Base-by-base conservation (phyloP, 2,329 filamentous ascomycete species). In the Dissoconium aciculare region DNA sequence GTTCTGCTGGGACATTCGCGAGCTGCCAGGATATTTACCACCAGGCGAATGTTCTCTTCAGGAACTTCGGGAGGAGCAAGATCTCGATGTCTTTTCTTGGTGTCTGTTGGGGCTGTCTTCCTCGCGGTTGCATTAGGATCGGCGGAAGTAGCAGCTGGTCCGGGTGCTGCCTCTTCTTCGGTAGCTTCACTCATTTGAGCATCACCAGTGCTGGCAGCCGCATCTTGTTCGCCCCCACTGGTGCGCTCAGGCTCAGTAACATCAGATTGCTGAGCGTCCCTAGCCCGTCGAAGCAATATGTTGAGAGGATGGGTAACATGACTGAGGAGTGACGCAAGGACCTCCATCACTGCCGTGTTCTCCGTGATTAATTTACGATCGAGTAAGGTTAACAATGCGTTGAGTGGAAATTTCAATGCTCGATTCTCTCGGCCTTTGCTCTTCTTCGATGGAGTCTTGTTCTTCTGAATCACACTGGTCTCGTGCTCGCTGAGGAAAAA, bases 401-500 rank as follows among this genome's bases (percentile, higher is more conserved):
- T 98, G 52, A 98, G 70, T 6, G 91, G 84, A 52, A 79, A 98
- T 52, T 82, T 89, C 43, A 77, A 75, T 15, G 81, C 75, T 55
- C 79, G 91, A 42, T 64, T 72, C 42, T 93, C 87, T 56, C 87
- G 89, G 31, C 64, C 70, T 55, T 95, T 95, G 46, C 82, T 83
- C 59, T 94, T 95, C 41, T 54, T 55, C 10, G 39, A 39, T 23
- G 19, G 19, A 24, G 78, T 69, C 63, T 92, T 95, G 31, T 87
- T 66, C 12, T 78, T 73, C 31, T 52, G 50, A 30, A 39, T 49
- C 17, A 36, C 40, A 23, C 74, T 73, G 14, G 78, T 75, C 49
- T 98, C 89, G 48, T 95, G 85, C 54, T 98, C 89, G 0, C 81
- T 91, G 34, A 98, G 59, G 67, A 98, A 98, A 52, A 95, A 80